Conservation (phyloP, 306 rosid genomes). For the Acacia acuminata region DNA sequence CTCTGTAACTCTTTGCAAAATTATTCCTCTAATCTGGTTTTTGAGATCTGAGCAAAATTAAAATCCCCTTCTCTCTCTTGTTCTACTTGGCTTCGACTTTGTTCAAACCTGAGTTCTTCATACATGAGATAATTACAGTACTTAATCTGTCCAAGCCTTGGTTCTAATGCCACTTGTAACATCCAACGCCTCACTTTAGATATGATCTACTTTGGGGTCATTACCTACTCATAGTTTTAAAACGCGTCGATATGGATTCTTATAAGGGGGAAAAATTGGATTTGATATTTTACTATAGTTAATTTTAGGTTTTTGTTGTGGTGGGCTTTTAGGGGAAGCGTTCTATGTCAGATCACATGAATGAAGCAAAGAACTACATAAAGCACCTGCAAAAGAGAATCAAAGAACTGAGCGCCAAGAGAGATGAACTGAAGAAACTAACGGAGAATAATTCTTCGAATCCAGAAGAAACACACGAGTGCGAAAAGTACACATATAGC, state of each 20-base stretch:
- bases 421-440: constrained; percentile 49
- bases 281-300: neutral
- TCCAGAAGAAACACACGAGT: constrained; percentile 16
- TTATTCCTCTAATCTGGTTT: neutral
- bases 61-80: neutral
- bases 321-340: constrained; percentile 67
- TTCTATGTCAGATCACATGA: constrained; percentile 60
- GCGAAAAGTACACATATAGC: constrained; percentile 5
- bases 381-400: constrained; percentile 49
- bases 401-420: constrained; percentile 42
- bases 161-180: too few relatives aligned
- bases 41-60: neutral
- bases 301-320: constrained; percentile 26
- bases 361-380: constrained; percentile 68
- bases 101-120: neutral
- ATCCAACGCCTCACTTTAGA: too few relatives aligned
- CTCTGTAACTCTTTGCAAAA: neutral
- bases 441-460: neutral
- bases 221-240: too few relatives aligned
- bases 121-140: neutral
- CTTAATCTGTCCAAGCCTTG: too few relatives aligned
- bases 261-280: neutral
- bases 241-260: too few relatives aligned
- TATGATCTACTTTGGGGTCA: too few relatives aligned
- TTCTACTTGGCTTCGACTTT: neutral